A percentile compares a stretch with the other conserved stretches of the same genome.
phyloP scores from a whole-genome alignment of 2,329 filamentous ascomycete genomes.

The Trichophyton mentagrophytes region DNA sequence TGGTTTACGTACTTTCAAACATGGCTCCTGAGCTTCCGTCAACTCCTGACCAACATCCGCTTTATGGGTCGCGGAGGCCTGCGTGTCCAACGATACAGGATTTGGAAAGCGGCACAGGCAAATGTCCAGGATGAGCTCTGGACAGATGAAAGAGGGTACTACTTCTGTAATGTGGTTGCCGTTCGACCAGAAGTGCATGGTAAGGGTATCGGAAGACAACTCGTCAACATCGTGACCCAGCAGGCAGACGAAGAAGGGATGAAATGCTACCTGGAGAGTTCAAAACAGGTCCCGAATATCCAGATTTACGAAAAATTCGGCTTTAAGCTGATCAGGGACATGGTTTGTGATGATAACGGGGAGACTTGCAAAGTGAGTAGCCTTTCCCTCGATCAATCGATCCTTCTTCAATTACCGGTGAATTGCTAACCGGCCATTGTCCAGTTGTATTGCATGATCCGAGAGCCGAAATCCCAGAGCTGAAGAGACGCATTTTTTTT shows the following conservation, averaged over 20 bases:
- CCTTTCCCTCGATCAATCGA: neutral
- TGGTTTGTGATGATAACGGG: slow-evolving; percentile 46
- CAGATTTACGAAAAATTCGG: slow-evolving; percentile 59
- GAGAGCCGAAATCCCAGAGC: slow-evolving; percentile 8
- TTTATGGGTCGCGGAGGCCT: slow-evolving; percentile 55
- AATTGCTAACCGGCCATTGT: neutral
- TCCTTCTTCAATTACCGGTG: neutral
- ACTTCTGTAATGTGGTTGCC: slow-evolving; percentile 64
- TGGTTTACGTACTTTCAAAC: slow-evolving; percentile 52
- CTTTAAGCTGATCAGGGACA: slow-evolving; percentile 54
- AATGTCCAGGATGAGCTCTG: slow-evolving; percentile 50
- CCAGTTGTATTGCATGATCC: slow-evolving; percentile 14
- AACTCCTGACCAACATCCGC: slow-evolving; percentile 54
- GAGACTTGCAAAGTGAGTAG: slow-evolving; percentile 39
- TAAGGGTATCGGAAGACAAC: slow-evolving; percentile 50
- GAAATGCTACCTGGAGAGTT: slow-evolving; percentile 59
- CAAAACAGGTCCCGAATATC: slow-evolving; percentile 54
- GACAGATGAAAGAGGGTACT: slow-evolving; percentile 55
- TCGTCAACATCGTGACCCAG: slow-evolving; percentile 52
- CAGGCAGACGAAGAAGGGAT: slow-evolving; percentile 52
- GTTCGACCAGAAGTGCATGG: slow-evolving; percentile 54
- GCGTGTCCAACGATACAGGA: slow-evolving; percentile 53
- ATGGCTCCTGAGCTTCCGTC: slow-evolving; percentile 54
- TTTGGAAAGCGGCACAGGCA: slow-evolving; percentile 57
- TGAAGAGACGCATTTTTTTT: neutral